Evolutionary conservation across 2,329 filamentous ascomycete species (phyloP), one percentile per base, ranked within the genome.

Genomic region (Fusarium torulosum): DNA sequence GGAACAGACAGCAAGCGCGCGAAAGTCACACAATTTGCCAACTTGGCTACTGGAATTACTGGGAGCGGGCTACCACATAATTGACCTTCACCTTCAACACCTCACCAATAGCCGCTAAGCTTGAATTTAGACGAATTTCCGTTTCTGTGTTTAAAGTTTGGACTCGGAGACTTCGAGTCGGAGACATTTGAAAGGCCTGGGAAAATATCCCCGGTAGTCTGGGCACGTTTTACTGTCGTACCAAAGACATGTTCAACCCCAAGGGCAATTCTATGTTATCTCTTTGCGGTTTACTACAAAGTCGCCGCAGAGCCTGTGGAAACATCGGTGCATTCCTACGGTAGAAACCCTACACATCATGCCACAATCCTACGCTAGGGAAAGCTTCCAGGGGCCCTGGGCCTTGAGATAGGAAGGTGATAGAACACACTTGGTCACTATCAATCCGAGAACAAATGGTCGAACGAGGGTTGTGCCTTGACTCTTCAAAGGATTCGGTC

Each of bases 51-150:
- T 54, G 38, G 49, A 11, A 29, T 13, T 13, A 29, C 4, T 29
- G 23, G 20, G 29, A 25, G 44, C 45, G 51, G 55, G 53, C 62
- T 71, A 71, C 27, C 27, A 29, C 27, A 9, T 25, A 29, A 13
- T 29, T 29, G 58, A 44, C 43, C 43, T 59, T 53, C 52, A 56
- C 56, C 56, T 61, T 25, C 29, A 25, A n/a, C 46, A 44, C 49
- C 55, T 65, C 50, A 49, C 70, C 63, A 73, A 72, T 72, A 60
- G 65, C 55, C 55, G 49, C 53, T 35, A 55, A 42, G 50, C 44
- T 46, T 54, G 20, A 43, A 31, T 42, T 58, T 63, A 73, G 71
- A 73, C 71, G 71, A 67, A 66, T 73, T 73, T 73, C 71, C 67
- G 53, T 40, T 72, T 73, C 54, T 10, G 71, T 67, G 54, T 33